phyloP scores from a whole-genome alignment of 1,139 yeast genomes.

The Candida sanyaensis region DNA sequence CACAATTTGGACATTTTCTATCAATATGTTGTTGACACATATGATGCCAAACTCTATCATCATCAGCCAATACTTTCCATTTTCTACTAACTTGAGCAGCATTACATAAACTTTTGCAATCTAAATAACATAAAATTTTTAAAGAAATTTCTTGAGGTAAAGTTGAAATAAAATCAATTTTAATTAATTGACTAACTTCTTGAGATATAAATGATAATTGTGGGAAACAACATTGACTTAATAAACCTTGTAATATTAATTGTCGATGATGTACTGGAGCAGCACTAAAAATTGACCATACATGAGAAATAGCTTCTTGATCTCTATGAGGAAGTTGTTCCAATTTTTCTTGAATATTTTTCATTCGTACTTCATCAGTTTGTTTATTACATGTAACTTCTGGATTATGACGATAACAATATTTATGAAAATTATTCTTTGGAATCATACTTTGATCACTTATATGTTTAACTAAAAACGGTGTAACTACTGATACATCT shows the following conservation, averaged over 20 bases:
- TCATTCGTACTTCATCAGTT: constrained; percentile 69
- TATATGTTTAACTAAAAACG: constrained; percentile 47
- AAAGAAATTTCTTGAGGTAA: constrained; percentile 84
- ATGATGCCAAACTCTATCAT: constrained; percentile 96
- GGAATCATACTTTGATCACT: constrained; percentile 45
- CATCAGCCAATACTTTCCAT: constrained; percentile 92
- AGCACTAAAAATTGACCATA: constrained; percentile 78
- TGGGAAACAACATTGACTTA: constrained; percentile 93
- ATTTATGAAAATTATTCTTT: constrained; percentile 57
- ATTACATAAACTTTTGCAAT: constrained; percentile 85
- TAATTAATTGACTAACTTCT: constrained; percentile 75
- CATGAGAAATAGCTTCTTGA: constrained; percentile 69
- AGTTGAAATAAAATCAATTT: constrained; percentile 84
- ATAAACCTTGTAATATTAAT: constrained; percentile 77
- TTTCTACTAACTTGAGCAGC: constrained; percentile 89
- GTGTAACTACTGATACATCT: constrained; percentile 40
- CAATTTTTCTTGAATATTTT: constrained; percentile 57
- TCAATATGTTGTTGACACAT: constrained; percentile 99
- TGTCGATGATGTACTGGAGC: constrained; percentile 70
- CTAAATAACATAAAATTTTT: constrained; percentile 83
- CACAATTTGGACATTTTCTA: constrained; percentile 95
- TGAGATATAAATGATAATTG: constrained; percentile 82
- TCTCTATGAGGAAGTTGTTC: constrained; percentile 63
- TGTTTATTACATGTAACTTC: constrained; percentile 70
- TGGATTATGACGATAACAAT: constrained; percentile 92